Evolutionary conservation across 768 basidiomycete species (phyloP).

Genomic region (Trametes sanguinea): DNA sequence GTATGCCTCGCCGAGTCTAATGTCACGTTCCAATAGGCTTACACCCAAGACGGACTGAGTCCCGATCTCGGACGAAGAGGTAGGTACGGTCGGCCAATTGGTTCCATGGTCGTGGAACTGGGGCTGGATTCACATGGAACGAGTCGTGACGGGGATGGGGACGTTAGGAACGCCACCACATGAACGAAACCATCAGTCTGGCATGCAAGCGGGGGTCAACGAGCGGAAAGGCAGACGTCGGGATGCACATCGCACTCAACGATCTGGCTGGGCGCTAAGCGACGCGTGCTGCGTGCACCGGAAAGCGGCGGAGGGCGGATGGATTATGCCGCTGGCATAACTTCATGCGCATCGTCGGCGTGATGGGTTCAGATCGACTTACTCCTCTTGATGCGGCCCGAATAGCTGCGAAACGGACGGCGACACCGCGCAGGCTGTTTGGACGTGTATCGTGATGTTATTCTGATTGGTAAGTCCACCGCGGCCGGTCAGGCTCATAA

Average conservation of each 20-base stretch:
- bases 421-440: background rate
- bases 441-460: no score
- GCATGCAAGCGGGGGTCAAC: background rate
- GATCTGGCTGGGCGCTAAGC: background rate
- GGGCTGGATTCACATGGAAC: conserved; percentile 4
- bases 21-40: conserved; percentile 3
- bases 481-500: no score
- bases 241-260: conserved; percentile 7
- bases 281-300: conserved; percentile 3
- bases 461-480: no score
- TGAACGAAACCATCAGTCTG: background rate
- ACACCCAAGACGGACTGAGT: background rate
- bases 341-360: no score
- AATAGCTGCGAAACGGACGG: background rate
- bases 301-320: conserved; percentile 22
- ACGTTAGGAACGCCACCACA: conserved; percentile 17
- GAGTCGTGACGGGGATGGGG: conserved; percentile 7
- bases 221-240: conserved; percentile 8
- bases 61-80: conserved; percentile 14
- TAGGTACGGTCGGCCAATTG: background rate
- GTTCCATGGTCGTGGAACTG: background rate
- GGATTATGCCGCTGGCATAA: background rate
- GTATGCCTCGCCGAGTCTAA: background rate
- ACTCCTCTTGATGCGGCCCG: background rate
- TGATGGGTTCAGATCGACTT: conserved; percentile 1